phyloP scores from a whole-genome alignment of 2,329 filamentous ascomycete genomes.

The Fusarium brachygibbosum region DNA sequence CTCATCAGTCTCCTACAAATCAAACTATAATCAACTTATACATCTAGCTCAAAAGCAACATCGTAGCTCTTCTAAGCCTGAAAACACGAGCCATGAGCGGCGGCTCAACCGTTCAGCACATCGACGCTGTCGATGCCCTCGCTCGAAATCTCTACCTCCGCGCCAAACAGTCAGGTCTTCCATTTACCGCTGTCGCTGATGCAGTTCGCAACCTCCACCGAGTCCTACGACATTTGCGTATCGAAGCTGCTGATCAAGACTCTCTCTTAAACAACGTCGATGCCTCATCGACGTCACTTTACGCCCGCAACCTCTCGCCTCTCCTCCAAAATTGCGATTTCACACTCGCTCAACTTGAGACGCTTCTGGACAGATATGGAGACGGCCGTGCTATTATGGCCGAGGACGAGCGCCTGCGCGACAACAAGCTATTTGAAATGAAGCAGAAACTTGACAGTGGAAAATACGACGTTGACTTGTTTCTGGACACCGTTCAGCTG shows the following conservation, averaged over 20 bases:
- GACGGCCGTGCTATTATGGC: conserved; percentile 44
- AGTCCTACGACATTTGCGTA: conserved; percentile 69
- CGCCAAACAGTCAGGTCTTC: conserved; percentile 60
- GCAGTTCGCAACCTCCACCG: conserved; percentile 68
- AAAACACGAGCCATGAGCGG: conserved; percentile 50
- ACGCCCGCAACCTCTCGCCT: conserved; percentile 63
- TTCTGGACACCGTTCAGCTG: conserved; percentile 70
- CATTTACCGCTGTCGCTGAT: conserved; percentile 64
- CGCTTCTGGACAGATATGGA: conserved; percentile 64
- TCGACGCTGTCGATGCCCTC: conserved; percentile 69
- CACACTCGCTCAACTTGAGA: conserved; percentile 67
- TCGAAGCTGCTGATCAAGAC: conserved; percentile 69
- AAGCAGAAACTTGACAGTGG: conserved; percentile 64
- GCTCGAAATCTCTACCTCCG: conserved; percentile 69
- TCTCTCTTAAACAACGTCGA: conserved; percentile 64
- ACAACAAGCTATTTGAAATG: conserved; percentile 58
- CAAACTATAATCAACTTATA: background rate
- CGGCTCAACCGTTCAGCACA: conserved; percentile 57
- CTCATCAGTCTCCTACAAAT: background rate
- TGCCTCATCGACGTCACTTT: conserved; percentile 56
- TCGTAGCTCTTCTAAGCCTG: conserved; percentile 33
- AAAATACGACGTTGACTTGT: conserved; percentile 66
- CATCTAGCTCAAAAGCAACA: background rate
- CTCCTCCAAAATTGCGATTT: conserved; percentile 69
- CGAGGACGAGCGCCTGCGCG: conserved; percentile 52